A percentile compares a stretch with the other conserved stretches of the same genome.
Conservation (phyloP, 306 rosid species). For the Lablab purpureus region DNA sequence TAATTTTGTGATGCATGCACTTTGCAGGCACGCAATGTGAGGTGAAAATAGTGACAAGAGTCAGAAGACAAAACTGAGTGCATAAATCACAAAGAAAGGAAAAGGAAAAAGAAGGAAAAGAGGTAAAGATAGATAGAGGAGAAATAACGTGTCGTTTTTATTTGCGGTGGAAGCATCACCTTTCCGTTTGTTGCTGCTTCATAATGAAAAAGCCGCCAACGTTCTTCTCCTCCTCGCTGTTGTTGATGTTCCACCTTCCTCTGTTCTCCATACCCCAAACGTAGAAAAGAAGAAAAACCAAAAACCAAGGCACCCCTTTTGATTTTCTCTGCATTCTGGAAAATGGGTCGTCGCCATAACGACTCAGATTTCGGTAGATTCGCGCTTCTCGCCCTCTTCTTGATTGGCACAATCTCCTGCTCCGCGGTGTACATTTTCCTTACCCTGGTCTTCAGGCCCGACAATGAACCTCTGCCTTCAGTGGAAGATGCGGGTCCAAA, state of each 20-base stretch:
- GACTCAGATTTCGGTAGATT: constrained; percentile 62
- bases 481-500: constrained; percentile 7
- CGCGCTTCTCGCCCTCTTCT: constrained; percentile 56
- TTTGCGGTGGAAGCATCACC: constrained; percentile 14
- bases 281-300: not conserved
- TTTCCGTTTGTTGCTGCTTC: constrained; percentile 10
- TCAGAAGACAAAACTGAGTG: not conserved
- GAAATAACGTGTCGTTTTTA: constrained; percentile 27
- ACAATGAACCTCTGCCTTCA: constrained; percentile 17
- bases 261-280: not conserved
- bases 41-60: not conserved
- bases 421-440: constrained; percentile 60
- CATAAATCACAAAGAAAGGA: not conserved
- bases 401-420: constrained; percentile 66
- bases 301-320: not conserved
- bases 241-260: not conserved
- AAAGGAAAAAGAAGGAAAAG: not conserved
- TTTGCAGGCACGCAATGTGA: not conserved
- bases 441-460: constrained; percentile 36
- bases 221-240: not conserved
- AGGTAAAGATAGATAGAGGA: not conserved
- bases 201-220: constrained; percentile 36
- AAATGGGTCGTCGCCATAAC: constrained; percentile 78
- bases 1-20: not conserved
- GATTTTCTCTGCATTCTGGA: constrained; percentile 35